Evolutionary conservation across 1,284 basidiomycete species (phyloP).

Genomic region (Waitea zeae): DNA sequence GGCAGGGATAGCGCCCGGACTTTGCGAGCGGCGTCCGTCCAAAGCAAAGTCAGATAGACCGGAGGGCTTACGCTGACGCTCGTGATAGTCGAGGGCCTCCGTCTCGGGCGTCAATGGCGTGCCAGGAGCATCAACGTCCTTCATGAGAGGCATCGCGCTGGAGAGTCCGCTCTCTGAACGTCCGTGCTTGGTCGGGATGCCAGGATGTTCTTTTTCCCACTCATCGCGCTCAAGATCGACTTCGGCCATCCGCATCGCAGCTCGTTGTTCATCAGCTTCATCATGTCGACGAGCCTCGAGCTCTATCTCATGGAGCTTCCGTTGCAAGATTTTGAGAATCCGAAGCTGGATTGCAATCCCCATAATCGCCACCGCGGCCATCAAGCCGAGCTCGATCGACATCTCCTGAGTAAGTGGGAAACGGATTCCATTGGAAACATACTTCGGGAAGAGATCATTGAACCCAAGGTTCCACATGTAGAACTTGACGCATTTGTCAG

Average conservation of each 20-base stretch:
- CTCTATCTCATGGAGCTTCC: constrained; percentile 63
- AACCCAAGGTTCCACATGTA: constrained; percentile 93
- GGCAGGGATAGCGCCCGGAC: constrained; percentile 41
- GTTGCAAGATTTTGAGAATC: constrained; percentile 63
- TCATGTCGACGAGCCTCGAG: constrained; percentile 61
- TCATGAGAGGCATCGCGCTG: constrained; percentile 13
- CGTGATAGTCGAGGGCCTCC: constrained; percentile 30
- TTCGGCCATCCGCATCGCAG: constrained; percentile 53
- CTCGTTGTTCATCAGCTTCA: constrained; percentile 57
- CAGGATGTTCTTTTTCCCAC: constrained; percentile 80
- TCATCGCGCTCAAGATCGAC: constrained; percentile 58
- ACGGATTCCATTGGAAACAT: constrained; percentile 40
- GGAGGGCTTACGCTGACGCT: constrained; percentile 39
- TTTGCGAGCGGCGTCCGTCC: constrained; percentile 24
- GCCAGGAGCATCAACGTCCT: constrained; percentile 13
- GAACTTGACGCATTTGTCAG: too few relatives aligned
- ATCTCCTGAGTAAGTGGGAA: constrained; percentile 83
- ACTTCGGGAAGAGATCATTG: constrained; percentile 60
- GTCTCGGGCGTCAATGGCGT: constrained; percentile 23
- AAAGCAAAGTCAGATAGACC: constrained; percentile 55
- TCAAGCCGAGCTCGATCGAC: constrained; percentile 85
- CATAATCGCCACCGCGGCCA: constrained; percentile 67
- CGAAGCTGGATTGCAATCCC: constrained; percentile 84
- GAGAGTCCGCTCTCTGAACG: constrained; percentile 47
- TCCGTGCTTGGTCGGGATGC: constrained; percentile 34